These are phyloP conservation scores for Sporothrix globosa DNA, from an alignment of 2,329 filamentous ascomycete species.

Conservation along the genomic window DNA sequence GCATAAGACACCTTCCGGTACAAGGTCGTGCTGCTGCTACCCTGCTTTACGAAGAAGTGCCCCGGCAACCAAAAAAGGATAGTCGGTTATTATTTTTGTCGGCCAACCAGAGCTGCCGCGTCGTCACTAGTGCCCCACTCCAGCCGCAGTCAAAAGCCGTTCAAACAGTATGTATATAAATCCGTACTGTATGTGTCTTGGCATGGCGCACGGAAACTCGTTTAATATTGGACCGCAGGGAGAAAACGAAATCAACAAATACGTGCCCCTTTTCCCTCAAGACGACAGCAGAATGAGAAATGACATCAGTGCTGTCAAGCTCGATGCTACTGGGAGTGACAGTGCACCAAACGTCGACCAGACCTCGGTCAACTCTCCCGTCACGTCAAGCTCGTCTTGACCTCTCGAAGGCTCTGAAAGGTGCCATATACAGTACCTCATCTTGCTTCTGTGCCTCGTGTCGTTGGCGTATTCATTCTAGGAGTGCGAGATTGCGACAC, in stretches of 20 bases:
- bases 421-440: too few species aligned
- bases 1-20: neutral
- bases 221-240: neutral
- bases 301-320: constrained; percentile 26
- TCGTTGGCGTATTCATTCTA: neutral
- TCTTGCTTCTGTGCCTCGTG: neutral
- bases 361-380: too few species aligned
- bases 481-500: neutral
- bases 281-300: constrained; percentile 25
- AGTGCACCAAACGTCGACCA: neutral
- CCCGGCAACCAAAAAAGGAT: constrained; percentile 27
- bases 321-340: neutral
- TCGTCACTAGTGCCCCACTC: neutral
- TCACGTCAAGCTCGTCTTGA: neutral
- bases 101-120: neutral
- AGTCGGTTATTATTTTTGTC: constrained; percentile 26
- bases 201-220: constrained; percentile 2
- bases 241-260: neutral
- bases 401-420: neutral
- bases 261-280: constrained; percentile 11
- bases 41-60: constrained; percentile 22
- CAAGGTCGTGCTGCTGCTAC: constrained; percentile 5
- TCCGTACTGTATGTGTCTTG: neutral
- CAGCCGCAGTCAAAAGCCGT: neutral
- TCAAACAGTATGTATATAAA: neutral